Evolutionary conservation across 192 early-diverging fungal species (phyloP).

Genomic region (Linnemannia exigua): DNA sequence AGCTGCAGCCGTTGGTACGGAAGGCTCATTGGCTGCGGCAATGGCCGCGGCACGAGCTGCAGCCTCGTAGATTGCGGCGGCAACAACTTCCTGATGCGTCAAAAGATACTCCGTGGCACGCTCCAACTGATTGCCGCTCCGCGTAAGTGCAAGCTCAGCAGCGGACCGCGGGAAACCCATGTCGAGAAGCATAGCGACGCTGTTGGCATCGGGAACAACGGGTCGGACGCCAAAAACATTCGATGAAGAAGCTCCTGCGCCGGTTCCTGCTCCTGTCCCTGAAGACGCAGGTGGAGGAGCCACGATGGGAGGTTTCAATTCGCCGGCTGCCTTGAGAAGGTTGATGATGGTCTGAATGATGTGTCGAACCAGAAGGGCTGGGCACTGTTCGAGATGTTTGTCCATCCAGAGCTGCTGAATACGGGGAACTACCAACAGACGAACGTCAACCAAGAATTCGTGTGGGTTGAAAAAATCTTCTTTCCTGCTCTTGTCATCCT

Average conservation of each 20-base stretch:
- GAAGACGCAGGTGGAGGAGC: conserved; percentile 35
- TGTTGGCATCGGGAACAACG: conserved; percentile 70
- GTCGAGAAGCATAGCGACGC: conserved; percentile 80
- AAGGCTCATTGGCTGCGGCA: conserved; percentile 46
- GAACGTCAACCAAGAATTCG: conserved; percentile 75
- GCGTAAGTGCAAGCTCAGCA: conserved; percentile 83
- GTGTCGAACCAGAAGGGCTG: conserved; percentile 66
- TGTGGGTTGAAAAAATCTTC: conserved; percentile 79
- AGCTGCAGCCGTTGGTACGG: conserved; percentile 1
- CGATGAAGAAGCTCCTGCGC: conserved; percentile 3
- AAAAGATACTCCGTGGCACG: conserved; percentile 91
- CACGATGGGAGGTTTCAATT: conserved; percentile 60
- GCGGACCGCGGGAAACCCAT: conserved; percentile 90
- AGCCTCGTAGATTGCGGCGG: conserved; percentile 54
- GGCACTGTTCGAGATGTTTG: conserved; percentile 66
- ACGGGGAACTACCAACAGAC: conserved; percentile 71
- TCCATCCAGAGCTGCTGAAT: conserved; percentile 76
- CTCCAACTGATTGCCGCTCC: conserved; percentile 81
- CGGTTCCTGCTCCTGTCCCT: conserved; percentile 13
- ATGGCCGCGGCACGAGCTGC: conserved; percentile 58
- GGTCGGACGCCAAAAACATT: conserved; percentile 59
- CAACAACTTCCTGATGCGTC: conserved; percentile 73
- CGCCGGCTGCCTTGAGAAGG: conserved; percentile 82
- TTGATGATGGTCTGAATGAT: conserved; percentile 75
- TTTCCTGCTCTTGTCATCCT: conserved; percentile 68